phyloP scores from a whole-genome alignment of 73 alveolate genomes.

The Paramecium sonneborni region DNA sequence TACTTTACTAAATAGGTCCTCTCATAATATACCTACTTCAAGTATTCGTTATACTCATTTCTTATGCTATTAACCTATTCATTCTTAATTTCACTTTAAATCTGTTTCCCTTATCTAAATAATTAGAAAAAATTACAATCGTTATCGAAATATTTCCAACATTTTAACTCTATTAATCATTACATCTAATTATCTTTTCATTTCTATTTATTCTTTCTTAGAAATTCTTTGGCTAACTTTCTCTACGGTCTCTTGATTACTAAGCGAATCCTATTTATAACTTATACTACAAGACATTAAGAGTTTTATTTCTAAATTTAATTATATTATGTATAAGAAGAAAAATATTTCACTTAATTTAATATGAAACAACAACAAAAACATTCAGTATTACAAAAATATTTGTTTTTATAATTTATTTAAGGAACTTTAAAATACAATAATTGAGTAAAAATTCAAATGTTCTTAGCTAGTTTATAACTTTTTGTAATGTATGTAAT shows the following conservation, averaged over 20 bases:
- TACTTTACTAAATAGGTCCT: background rate
- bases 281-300: background rate
- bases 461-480: too few relatives aligned
- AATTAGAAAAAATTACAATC: background rate
- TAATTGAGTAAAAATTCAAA: too few relatives aligned
- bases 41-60: background rate
- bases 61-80: background rate
- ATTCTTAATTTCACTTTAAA: background rate
- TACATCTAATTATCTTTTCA: conserved; percentile 19
- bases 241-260: background rate
- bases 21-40: background rate
- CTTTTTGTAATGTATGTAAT: too few relatives aligned
- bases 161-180: conserved; percentile 15
- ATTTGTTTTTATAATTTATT: too few relatives aligned
- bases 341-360: background rate
- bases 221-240: background rate
- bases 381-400: background rate
- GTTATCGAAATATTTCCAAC: background rate
- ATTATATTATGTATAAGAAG: background rate
- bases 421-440: too few relatives aligned
- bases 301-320: background rate
- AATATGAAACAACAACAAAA: background rate
- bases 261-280: background rate
- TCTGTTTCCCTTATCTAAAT: background rate
- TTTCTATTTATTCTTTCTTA: conserved; percentile 30